Evolutionary conservation across 495 filamentous ascomycete genomes (phyloP).

Genomic region (Daldinia concentrica): DNA sequence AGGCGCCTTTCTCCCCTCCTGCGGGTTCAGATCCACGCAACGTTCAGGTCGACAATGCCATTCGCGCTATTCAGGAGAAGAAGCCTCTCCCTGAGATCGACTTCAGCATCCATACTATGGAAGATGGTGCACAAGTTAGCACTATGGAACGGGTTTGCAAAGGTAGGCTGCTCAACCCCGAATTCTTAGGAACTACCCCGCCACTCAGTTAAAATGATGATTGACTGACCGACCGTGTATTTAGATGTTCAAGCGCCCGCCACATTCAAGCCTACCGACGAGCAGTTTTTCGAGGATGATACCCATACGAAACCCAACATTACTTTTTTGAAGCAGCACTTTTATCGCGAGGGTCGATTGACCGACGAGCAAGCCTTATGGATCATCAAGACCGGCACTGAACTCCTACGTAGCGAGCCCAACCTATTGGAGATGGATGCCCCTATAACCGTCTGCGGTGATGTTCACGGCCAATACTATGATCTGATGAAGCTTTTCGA

Average conservation of each 20-base stretch:
- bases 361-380: conserved; percentile 97
- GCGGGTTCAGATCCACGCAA: conserved; percentile 45
- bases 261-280: conserved; percentile 85
- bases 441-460: conserved; percentile 98
- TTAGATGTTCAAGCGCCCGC: conserved; percentile 96
- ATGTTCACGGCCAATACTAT: conserved; percentile 98
- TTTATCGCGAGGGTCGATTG: conserved; percentile 95
- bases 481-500: conserved; percentile 99
- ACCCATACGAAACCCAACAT: conserved; percentile 91
- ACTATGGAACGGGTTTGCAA: conserved; percentile 96
- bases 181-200: conserved; percentile 23
- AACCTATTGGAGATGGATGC: conserved; percentile 99
- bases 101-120: conserved; percentile 97
- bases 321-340: conserved; percentile 94
- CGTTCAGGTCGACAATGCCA: conserved; percentile 70
- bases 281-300: conserved; percentile 76
- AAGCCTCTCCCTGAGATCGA: conserved; percentile 96
- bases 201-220: conserved; percentile 15
- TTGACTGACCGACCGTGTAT: conserved; percentile 25
- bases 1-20: conserved; percentile 41
- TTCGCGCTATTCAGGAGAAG: conserved; percentile 89
- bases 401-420: conserved; percentile 85
- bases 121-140: conserved; percentile 94
- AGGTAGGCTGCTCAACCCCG: conserved; percentile 65
- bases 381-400: conserved; percentile 87